Evolutionary conservation across 169 alveolate species (phyloP).

Genomic region (Eimeria tenella): DNA sequence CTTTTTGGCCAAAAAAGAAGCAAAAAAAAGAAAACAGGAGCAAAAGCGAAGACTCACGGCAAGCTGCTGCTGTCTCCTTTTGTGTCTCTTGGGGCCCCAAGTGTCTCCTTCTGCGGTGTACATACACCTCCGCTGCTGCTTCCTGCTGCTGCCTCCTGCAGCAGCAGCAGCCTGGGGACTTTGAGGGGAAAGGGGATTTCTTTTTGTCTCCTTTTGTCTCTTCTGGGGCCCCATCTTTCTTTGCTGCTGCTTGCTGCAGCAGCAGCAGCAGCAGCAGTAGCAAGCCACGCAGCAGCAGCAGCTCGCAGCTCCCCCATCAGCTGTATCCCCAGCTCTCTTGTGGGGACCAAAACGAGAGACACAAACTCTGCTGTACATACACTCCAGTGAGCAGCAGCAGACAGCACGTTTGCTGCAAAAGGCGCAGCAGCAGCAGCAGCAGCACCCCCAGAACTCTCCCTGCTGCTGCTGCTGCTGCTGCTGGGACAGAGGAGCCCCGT

Average conservation of each 20-base stretch:
- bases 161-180: conserved; percentile 23
- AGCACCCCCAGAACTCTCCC: not conserved
- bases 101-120: no score
- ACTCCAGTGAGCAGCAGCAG: conserved; percentile 10
- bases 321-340: conserved; percentile 33
- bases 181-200: not conserved
- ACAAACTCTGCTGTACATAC: conserved; percentile 36
- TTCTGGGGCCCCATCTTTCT: not conserved
- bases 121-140: not conserved
- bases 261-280: conserved; percentile 24
- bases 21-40: not conserved
- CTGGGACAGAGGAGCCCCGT: not conserved
- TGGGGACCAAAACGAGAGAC: conserved; percentile 41
- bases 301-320: conserved; percentile 26
- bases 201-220: not conserved
- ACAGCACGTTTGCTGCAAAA: not conserved
- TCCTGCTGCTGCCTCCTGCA: not conserved
- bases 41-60: not conserved
- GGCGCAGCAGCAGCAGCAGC: conserved; percentile 19
- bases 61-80: not conserved
- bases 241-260: not conserved
- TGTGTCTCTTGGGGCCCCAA: no score
- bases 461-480: not conserved
- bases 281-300: conserved; percentile 26
- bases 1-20: not conserved